Conservation (phyloP, 495 filamentous ascomycete species). For the Glutinoglossum americanum region DNA sequence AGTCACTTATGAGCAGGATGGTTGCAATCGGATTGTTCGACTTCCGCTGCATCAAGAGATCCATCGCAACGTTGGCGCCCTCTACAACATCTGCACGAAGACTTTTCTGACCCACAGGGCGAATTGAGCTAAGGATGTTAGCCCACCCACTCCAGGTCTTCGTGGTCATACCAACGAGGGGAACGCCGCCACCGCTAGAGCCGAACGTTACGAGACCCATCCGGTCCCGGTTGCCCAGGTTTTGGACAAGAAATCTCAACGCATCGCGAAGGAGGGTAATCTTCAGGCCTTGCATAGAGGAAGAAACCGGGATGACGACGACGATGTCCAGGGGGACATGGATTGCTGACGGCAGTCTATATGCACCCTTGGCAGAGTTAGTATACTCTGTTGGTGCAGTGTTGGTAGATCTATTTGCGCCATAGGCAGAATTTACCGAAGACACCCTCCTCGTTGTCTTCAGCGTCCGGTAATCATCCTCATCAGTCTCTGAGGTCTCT, state of each 20-base stretch:
- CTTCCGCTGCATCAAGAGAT: slow-evolving; percentile 93
- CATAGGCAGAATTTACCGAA: slow-evolving; percentile 72
- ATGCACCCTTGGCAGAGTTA: slow-evolving; percentile 24
- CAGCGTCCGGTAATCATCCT: slow-evolving; percentile 65
- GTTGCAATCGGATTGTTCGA: slow-evolving; percentile 89
- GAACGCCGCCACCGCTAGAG: slow-evolving; percentile 79
- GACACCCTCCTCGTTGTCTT: slow-evolving; percentile 59
- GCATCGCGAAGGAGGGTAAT: slow-evolving; percentile 89
- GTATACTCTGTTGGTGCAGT: slow-evolving; percentile 71
- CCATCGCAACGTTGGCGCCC: slow-evolving; percentile 96
- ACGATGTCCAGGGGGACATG: slow-evolving; percentile 93
- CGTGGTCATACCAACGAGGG: slow-evolving; percentile 91
- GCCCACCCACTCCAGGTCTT: slow-evolving; percentile 86
- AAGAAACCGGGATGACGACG: slow-evolving; percentile 90
- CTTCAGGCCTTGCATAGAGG: slow-evolving; percentile 97
- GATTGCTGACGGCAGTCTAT: slow-evolving; percentile 36
- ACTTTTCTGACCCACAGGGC: slow-evolving; percentile 90
- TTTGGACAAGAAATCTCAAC: slow-evolving; percentile 77
- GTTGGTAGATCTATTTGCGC: slow-evolving; percentile 49
- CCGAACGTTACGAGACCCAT: slow-evolving; percentile 98
- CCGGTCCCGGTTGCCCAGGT: slow-evolving; percentile 80
- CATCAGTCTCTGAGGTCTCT: slow-evolving; percentile 66
- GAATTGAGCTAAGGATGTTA: slow-evolving; percentile 69
- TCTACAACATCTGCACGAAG: slow-evolving; percentile 93
- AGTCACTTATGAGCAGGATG: slow-evolving; percentile 95